phyloP scores from a whole-genome alignment of 1,139 yeast genomes.

The Geotrichum reessii region DNA sequence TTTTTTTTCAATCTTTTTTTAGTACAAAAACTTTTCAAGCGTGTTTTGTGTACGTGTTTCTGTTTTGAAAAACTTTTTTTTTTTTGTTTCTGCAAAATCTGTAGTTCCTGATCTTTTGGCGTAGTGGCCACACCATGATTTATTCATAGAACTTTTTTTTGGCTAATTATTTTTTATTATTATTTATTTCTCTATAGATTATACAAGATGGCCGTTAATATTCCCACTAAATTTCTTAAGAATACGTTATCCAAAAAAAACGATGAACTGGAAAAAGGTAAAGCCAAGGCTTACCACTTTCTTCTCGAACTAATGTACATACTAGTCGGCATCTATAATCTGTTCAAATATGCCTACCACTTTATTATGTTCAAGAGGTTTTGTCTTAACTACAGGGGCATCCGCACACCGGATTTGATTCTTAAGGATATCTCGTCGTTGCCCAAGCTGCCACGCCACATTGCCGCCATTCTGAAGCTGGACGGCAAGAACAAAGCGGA shows the following conservation, averaged over 20 bases:
- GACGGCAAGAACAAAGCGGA: constrained; percentile 67
- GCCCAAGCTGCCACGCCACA: constrained; percentile 66
- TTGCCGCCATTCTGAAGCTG: constrained; percentile 68
- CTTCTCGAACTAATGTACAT: background rate
- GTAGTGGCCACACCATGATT: background rate
- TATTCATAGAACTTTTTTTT: background rate
- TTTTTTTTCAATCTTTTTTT: background rate
- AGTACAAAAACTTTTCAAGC: too few relatives aligned
- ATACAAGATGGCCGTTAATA: background rate
- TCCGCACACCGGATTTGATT: constrained; percentile 75
- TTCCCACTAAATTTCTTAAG: background rate
- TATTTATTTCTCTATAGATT: background rate
- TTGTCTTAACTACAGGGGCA: constrained; percentile 62
- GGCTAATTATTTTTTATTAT: background rate
- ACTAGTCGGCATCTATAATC: background rate
- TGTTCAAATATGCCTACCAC: background rate
- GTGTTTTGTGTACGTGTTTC: too few relatives aligned
- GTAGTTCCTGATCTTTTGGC: background rate
- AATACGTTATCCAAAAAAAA: background rate
- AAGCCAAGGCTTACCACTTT: background rate
- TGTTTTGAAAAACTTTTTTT: background rate
- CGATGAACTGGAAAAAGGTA: background rate
- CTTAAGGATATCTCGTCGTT: constrained; percentile 73
- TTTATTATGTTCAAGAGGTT: constrained; percentile 30
- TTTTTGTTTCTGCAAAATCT: background rate